phyloP scores from a whole-genome alignment of 2,329 filamentous ascomycete genomes.

The Hypoxylon sp. region DNA sequence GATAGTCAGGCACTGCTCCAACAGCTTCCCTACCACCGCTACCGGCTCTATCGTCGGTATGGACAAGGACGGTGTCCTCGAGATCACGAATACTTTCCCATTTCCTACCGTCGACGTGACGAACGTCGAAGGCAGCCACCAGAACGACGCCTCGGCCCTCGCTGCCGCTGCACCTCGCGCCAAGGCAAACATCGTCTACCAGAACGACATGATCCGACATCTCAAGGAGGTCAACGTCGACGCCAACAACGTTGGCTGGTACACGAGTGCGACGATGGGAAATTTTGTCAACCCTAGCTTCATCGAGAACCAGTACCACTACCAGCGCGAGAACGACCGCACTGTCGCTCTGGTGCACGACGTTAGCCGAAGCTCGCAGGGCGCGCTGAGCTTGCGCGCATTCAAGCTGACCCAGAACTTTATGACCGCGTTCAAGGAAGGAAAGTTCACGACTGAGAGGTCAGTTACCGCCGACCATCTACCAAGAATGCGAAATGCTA shows the following conservation, averaged over 20 bases:
- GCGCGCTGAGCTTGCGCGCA: constrained; percentile 85
- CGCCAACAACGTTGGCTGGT: constrained; percentile 98
- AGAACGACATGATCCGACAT: constrained; percentile 96
- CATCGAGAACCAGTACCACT: constrained; percentile 97
- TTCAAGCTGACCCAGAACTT: constrained; percentile 90
- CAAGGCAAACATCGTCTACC: constrained; percentile 87
- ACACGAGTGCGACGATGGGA: constrained; percentile 97
- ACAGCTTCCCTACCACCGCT: constrained; percentile 85
- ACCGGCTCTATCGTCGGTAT: constrained; percentile 93
- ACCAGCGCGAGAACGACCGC: constrained; percentile 93
- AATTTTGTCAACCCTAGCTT: constrained; percentile 96
- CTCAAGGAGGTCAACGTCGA: constrained; percentile 97
- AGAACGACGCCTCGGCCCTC: constrained; percentile 76
- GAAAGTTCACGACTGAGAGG: constrained; percentile 97
- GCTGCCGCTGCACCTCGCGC: constrained; percentile 90
- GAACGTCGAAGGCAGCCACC: constrained; percentile 70
- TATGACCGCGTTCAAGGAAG: constrained; percentile 92
- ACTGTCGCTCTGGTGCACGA: constrained; percentile 93
- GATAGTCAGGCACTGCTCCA: constrained; percentile 94
- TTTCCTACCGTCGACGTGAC: constrained; percentile 85
- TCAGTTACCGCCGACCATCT: constrained; percentile 55
- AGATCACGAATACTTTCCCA: constrained; percentile 94
- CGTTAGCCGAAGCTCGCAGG: constrained; percentile 92
- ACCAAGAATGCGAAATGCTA: constrained; percentile 31
- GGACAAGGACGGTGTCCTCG: constrained; percentile 81